Base-by-base conservation (phyloP, 805 yeast species). In the Lachancea meyersii region DNA sequence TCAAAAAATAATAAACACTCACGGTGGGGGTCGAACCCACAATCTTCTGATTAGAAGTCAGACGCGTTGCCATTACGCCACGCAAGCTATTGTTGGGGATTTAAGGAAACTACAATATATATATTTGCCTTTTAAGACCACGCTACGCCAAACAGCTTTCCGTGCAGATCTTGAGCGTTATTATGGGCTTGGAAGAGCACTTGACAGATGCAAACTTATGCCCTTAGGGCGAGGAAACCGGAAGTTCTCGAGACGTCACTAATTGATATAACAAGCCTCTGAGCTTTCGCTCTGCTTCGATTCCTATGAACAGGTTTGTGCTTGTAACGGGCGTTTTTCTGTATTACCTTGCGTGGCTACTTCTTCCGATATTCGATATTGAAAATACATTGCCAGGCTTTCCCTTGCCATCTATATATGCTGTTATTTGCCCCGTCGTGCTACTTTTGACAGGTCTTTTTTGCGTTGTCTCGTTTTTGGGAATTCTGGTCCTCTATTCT, bases 1-100 rank as follows among this genome's bases (percentile, higher is more conserved):
- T 4, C 10, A 26, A 26, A 26, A 23, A 23, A 31, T 16, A 31
- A 16, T 47, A 57, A 60, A 64, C 72, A 68, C 73, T 69, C 73
- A 69, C 68, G 70, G 71, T 64, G 73, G 73, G 74, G 74, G 74
- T 69, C 73, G 73, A 69, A 69, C 73, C 73, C 73, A 66, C 71
- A 69, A 69, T 69, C 73, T 69, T 69, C 73, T 69, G 73, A 69
- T 69, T 69, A 69, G 74, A 69, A 69, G 74, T 69, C 74, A 69
- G 73, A 69, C 74, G 74, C 74, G 74, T 69, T 69, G 74, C 74
- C 74, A 69, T 69, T 69, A 69, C 74, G 74, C 74, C 74, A 69
- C 71, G 68, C 72, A 66, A 69, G 73, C 73, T 61, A 39, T 41
- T 40, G n/a, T n/a, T n/a, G n/a, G n/a, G n/a, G n/a, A n/a, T n/a